A percentile compares a stretch with the other conserved stretches of the same genome.
phyloP scores from a whole-genome alignment of 2,329 filamentous ascomycete species.

The Xylaria sp. region DNA sequence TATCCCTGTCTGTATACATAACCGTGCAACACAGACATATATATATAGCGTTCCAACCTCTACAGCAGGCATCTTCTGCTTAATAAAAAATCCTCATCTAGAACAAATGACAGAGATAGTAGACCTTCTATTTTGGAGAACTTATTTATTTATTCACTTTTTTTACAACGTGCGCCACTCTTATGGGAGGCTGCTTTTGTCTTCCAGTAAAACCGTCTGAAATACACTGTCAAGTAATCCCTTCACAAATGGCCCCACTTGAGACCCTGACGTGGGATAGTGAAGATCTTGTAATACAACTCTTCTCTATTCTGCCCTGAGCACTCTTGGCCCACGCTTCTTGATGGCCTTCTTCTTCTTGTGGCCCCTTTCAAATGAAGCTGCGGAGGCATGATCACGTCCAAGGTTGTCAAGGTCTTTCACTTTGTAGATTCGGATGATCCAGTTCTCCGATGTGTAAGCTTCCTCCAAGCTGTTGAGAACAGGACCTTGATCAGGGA shows the following conservation, averaged over 20 bases:
- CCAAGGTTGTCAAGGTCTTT: conserved; percentile 98
- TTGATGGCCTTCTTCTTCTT: conserved; percentile 84
- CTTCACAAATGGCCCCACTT: conserved; percentile 19
- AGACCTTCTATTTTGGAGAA: background rate
- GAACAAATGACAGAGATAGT: background rate
- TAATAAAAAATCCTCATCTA: background rate
- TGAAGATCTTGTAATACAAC: background rate
- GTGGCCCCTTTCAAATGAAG: conserved; percentile 79
- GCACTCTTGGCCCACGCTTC: conserved; percentile 76
- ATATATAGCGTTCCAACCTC: background rate
- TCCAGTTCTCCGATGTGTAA: conserved; percentile 99
- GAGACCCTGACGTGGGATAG: background rate
- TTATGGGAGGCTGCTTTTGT: conserved; percentile 33
- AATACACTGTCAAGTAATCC: conserved; percentile 25
- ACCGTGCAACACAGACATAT: background rate
- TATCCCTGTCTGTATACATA: background rate
- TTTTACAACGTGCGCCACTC: conserved; percentile 31
- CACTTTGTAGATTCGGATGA: conserved; percentile 99
- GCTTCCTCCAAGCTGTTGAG: conserved; percentile 94
- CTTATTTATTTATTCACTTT: conserved; percentile 31
- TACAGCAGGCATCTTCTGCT: background rate
- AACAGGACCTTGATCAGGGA: conserved; percentile 86
- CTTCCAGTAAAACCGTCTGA: conserved; percentile 33
- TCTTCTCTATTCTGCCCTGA: conserved; percentile 73
- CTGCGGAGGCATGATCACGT: conserved; percentile 78